These are phyloP conservation scores for Naematelia aurantialba DNA, from an alignment of 768 basidiomycete species.

Conservation along the genomic window DNA sequence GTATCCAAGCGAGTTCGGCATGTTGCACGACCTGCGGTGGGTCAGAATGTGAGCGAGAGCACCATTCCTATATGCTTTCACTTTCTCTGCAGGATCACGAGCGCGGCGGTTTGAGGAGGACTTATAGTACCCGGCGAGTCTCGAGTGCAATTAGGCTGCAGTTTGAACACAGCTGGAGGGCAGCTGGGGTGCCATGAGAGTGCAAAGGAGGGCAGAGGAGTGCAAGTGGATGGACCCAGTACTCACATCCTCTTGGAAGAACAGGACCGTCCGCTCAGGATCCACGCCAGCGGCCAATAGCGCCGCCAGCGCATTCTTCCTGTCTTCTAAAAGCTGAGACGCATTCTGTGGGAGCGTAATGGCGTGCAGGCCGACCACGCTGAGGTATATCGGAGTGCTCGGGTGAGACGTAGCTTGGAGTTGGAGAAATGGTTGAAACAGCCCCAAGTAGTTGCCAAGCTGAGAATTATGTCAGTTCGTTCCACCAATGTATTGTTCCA, in stretches of 20 bases:
- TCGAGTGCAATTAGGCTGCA: too few species aligned
- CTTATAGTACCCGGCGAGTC: too few species aligned
- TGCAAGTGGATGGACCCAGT: too few species aligned
- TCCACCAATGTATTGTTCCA: neutral
- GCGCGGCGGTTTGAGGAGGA: neutral
- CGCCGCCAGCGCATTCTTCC: constrained; percentile 73
- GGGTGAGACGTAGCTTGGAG: constrained; percentile 54
- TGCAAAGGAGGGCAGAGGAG: too few species aligned
- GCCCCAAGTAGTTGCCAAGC: constrained; percentile 89
- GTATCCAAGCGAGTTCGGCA: constrained; percentile 81
- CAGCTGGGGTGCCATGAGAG: too few species aligned
- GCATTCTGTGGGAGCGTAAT: constrained; percentile 88
- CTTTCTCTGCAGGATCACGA: neutral
- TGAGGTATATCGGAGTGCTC: constrained; percentile 67
- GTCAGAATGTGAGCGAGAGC: neutral
- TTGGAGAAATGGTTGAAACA: constrained; percentile 18
- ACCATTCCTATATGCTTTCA: neutral
- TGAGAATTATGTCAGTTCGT: constrained; percentile 44
- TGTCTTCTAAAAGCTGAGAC: constrained; percentile 58
- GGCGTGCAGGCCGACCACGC: constrained; percentile 91
- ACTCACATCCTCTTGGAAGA: constrained; percentile 84
- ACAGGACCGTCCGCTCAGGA: constrained; percentile 67
- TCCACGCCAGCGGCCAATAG: constrained; percentile 82
- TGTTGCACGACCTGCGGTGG: constrained; percentile 70
- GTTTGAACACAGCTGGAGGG: too few species aligned